Evolutionary conservation across 2,329 filamentous ascomycete species (phyloP).

Genomic region (Pseudogymnoascus sp.): DNA sequence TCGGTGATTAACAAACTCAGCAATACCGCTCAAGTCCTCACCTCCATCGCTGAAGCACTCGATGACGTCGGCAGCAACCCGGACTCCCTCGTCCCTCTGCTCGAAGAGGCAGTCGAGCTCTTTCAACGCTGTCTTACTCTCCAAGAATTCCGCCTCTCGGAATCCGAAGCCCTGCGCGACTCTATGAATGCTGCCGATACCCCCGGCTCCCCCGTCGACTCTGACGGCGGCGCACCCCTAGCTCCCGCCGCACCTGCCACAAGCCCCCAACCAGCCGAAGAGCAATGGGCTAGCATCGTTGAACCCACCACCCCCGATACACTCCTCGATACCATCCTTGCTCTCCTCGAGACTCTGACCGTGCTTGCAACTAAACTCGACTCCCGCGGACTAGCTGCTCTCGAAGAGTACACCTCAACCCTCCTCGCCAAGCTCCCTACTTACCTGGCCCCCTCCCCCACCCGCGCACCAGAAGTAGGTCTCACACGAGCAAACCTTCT

Average conservation of each 20-base stretch:
- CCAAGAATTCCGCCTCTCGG: slow-evolving; percentile 41
- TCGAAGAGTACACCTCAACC: slow-evolving; percentile 46
- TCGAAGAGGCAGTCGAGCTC: slow-evolving; percentile 54
- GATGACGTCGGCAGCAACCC: slow-evolving; percentile 42
- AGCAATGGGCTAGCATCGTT: slow-evolving; percentile 59
- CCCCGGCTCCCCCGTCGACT: slow-evolving; percentile 28
- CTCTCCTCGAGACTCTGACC: slow-evolving; percentile 49
- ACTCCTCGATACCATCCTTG: slow-evolving; percentile 59
- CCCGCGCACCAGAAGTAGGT: slow-evolving; percentile 41
- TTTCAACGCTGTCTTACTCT: slow-evolving; percentile 48
- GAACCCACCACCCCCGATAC: slow-evolving; percentile 57
- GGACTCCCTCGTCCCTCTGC: slow-evolving; percentile 31
- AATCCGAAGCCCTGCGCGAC: slow-evolving; percentile 32
- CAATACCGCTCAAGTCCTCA: slow-evolving; percentile 63
- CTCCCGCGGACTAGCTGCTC: slow-evolving; percentile 42
- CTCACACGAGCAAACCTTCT: slow-evolving; percentile 50
- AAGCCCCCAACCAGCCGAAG: slow-evolving; percentile 28
- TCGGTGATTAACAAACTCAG: slow-evolving; percentile 18
- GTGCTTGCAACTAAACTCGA: slow-evolving; percentile 36
- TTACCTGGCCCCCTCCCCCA: slow-evolving; percentile 38
- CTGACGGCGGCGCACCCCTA: slow-evolving; percentile 27
- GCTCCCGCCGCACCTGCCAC: slow-evolving; percentile 13
- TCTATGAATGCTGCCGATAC: slow-evolving; percentile 21
- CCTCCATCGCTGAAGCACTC: slow-evolving; percentile 53
- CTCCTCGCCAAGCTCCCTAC: slow-evolving; percentile 43